phyloP scores from a whole-genome alignment of 2,329 filamentous ascomycete genomes.

The Fusarium sp. region DNA sequence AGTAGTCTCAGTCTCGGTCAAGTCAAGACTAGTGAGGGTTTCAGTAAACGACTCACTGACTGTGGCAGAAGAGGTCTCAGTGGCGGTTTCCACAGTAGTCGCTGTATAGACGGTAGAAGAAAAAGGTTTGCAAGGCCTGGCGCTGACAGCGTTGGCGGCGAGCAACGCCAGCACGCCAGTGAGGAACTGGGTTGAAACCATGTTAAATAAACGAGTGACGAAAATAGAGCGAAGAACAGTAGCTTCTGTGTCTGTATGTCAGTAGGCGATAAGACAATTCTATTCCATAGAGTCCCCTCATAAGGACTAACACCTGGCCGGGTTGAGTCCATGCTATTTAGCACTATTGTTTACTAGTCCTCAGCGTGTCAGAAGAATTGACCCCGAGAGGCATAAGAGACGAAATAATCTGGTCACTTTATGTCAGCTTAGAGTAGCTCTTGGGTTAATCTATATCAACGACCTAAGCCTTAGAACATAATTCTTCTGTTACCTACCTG shows the following conservation, averaged over 20 bases:
- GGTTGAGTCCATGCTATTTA: too few relatives aligned
- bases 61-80: not conserved
- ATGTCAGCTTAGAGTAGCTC: too few relatives aligned
- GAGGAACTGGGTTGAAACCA: not conserved
- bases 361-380: too few relatives aligned
- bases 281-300: not conserved
- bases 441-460: too few relatives aligned
- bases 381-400: too few relatives aligned
- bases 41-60: not conserved
- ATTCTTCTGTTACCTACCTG: too few relatives aligned
- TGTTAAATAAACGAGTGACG: not conserved
- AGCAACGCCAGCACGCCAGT: not conserved
- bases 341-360: too few relatives aligned
- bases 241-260: not conserved
- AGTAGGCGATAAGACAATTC: not conserved
- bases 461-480: too few relatives aligned
- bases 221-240: not conserved
- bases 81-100: not conserved
- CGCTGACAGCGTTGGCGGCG: not conserved
- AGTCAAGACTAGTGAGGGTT: not conserved
- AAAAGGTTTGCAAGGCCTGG: not conserved
- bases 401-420: too few relatives aligned
- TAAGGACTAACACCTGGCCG: not conserved
- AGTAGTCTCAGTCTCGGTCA: not conserved
- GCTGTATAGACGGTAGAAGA: not conserved